Percentiles rank a stretch among this genome's conserved stretches.
Conservation (phyloP, 208 protist genomes). For the Leishmania lainsoni region DNA sequence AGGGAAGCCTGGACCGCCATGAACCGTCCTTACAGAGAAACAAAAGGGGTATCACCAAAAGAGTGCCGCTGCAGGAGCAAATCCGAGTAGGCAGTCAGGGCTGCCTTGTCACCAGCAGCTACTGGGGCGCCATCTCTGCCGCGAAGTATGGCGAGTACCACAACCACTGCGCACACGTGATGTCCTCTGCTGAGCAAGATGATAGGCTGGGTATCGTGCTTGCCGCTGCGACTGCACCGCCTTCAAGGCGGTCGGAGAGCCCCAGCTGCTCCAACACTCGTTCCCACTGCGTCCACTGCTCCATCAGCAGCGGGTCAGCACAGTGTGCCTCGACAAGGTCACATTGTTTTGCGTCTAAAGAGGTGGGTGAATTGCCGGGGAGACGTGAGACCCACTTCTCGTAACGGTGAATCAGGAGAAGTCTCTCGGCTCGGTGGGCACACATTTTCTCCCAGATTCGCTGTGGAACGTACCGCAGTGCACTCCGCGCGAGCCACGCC, state of each 20-base stretch:
- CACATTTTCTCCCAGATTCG: slow-evolving; percentile 69
- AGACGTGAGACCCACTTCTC: slow-evolving; percentile 29
- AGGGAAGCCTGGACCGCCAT: background rate
- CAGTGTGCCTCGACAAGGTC: slow-evolving; percentile 7
- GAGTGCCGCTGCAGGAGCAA: background rate
- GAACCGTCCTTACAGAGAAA: background rate
- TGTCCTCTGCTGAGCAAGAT: slow-evolving; percentile 17
- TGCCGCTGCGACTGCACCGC: background rate
- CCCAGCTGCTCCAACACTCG: slow-evolving; percentile 34
- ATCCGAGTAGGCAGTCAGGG: background rate
- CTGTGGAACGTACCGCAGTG: slow-evolving; percentile 47
- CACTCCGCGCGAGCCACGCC: slow-evolving; percentile 50
- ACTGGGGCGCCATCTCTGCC: slow-evolving; percentile 25
- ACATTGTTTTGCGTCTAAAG: background rate
- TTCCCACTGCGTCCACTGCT: slow-evolving; percentile 46
- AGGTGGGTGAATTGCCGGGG: background rate
- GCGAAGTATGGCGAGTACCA: slow-evolving; percentile 63
- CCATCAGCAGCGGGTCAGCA: slow-evolving; percentile 38
- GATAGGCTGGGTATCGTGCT: background rate
- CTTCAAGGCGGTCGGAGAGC: slow-evolving; percentile 5
- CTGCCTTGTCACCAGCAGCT: background rate
- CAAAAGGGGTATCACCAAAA: background rate
- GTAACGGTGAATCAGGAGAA: slow-evolving; percentile 23
- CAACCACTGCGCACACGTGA: slow-evolving; percentile 44
- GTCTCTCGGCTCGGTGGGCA: slow-evolving; percentile 18